Evolutionary conservation across 495 filamentous ascomycete genomes (phyloP), one percentile per base, ranked within the genome.

Genomic region (Daldinia concentrica): DNA sequence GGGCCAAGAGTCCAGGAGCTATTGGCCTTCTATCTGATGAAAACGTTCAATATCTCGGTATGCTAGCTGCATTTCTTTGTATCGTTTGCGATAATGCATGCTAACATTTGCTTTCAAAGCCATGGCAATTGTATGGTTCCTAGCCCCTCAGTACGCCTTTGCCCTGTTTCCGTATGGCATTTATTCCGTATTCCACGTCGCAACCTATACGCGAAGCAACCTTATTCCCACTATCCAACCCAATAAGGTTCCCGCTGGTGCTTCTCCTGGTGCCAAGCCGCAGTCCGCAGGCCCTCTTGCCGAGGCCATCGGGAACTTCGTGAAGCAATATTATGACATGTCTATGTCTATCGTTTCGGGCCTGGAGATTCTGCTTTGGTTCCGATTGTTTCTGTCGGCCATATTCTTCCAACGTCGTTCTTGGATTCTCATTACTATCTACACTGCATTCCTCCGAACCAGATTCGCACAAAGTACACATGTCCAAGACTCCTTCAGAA

Each of bases 141-240:
- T 96, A 80, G 88, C 90, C 24, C 92, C 92, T 71, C 94, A 98
- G 82, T 89, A 96, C 71, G 88, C 92, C 14, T 86, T 97, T 68
- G 95, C 96, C 34, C 88, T 99, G 72, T 87, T 98, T 51, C 95
- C 95, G 3, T 98, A 97, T 83, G 91, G 90, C 68, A 93, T 99
- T 77, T 99, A 99, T 86, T 97, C 94, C 69, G 83, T 98, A 81
- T 99, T 99, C 90, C 95, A 99, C 82, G 93, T 98, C 66, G 90
- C 93, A 29, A 97, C 95, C 29, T 92, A 93, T 78, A 86, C 89
- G 62, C 90, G 90, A 71, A 83, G 85, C 65, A 93, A 89, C 79
- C 78, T 93, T 54, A 88, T 93, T 69, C 90, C 91, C 45, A 89
- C 88, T 59, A 58, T 92, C 59, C 73, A 81, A 27, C 82, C 87